phyloP scores from a whole-genome alignment of 106 monocot genomes.

The Platanthera zijinensis region DNA sequence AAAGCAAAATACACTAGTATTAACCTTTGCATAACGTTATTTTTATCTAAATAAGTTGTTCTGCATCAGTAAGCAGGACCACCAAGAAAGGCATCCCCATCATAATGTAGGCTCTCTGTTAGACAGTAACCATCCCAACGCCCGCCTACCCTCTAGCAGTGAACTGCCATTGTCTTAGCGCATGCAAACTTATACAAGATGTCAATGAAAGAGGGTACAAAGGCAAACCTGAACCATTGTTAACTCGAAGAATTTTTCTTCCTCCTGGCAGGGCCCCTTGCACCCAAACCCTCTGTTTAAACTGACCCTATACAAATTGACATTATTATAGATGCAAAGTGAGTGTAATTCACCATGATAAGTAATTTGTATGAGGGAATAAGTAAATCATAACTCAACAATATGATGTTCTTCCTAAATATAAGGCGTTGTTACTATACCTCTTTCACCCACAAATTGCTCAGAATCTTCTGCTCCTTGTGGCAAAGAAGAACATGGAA shows the following conservation, averaged over 20 bases:
- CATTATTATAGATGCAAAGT: background rate
- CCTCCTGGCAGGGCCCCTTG: slow-evolving; percentile 83
- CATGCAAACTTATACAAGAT: background rate
- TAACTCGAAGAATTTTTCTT: slow-evolving; percentile 83
- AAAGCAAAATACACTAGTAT: background rate
- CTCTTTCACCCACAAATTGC: slow-evolving; percentile 79
- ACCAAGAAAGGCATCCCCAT: slow-evolving; percentile 71
- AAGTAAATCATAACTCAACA: no score
- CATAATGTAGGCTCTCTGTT: slow-evolving; percentile 89
- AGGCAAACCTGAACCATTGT: slow-evolving; percentile 77
- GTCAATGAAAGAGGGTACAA: background rate
- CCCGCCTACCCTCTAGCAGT: slow-evolving; percentile 67
- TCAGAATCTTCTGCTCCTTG: slow-evolving; percentile 67
- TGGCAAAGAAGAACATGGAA: slow-evolving; percentile 78
- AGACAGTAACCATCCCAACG: slow-evolving; percentile 92
- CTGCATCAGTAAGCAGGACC: slow-evolving; percentile 68
- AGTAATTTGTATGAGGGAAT: background rate
- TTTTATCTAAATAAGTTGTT: background rate
- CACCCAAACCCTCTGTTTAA: slow-evolving; percentile 85
- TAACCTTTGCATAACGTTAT: background rate
- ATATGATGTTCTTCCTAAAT: background rate
- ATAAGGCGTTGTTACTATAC: slow-evolving; percentile 12
- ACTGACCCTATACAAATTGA: slow-evolving; percentile 39
- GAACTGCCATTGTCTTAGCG: background rate
- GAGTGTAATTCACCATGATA: background rate